These are phyloP conservation scores for Ogataea salicorniae DNA, from an alignment of 805 yeast species.

Conservation along the genomic window DNA sequence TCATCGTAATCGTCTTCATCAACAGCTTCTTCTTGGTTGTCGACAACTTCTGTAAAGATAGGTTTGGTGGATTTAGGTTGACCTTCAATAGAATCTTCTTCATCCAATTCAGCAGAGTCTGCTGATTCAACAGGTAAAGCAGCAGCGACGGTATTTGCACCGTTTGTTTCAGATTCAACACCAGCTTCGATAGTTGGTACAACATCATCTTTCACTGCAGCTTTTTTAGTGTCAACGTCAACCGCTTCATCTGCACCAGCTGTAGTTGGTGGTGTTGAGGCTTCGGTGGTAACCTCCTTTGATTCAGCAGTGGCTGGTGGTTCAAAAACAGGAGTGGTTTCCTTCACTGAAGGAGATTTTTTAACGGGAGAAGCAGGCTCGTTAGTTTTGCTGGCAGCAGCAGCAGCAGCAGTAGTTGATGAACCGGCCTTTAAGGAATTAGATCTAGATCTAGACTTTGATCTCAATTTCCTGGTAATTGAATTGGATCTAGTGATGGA, in stretches of 20 bases:
- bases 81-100: constrained; percentile 19
- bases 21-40: constrained; percentile 15
- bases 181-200: constrained; percentile 2
- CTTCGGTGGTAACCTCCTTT: constrained; percentile 1
- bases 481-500: constrained; percentile 7
- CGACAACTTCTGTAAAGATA: constrained; percentile 28
- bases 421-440: constrained; percentile 25
- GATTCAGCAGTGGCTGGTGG: constrained; percentile 6
- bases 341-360: constrained; percentile 5
- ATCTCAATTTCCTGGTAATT: too few relatives aligned
- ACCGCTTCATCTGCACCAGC: constrained; percentile 1
- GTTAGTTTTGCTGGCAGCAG: constrained; percentile 23
- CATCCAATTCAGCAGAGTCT: constrained; percentile 9
- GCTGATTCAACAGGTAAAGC: constrained; percentile 5
- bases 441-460: constrained; percentile 17
- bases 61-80: constrained; percentile 21
- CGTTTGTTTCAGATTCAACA: constrained; percentile 5
- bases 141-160: not conserved
- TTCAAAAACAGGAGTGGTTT: constrained; percentile 7
- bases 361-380: constrained; percentile 7
- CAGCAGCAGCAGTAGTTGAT: constrained; percentile 30
- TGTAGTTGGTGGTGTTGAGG: constrained; percentile 4
- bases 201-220: not conserved
- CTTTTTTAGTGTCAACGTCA: not conserved
- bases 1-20: constrained; percentile 26